Evolutionary conservation across 306 rosid genomes (phyloP), one percentile per base, ranked within the genome.

Genomic region (Castanea sativa): DNA sequence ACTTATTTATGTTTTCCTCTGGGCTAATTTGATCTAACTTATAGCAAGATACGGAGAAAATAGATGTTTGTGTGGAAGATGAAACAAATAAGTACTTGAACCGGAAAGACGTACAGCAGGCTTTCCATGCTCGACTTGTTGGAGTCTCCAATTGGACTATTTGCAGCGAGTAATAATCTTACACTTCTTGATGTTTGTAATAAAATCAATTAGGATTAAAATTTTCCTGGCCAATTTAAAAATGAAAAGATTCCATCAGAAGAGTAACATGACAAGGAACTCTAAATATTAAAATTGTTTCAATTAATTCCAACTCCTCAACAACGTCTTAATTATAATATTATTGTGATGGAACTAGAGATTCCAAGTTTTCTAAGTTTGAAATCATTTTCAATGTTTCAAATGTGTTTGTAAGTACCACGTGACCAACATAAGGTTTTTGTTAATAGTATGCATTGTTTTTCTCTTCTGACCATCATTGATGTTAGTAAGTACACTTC

Each of bases 1-100:
- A 2, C 52, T 38, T 60, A 25, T 5, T 58, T 15, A 45, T 29
- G 45, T 75, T 73, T 4, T 64, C 69, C 43, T 55, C 32, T 11
- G 35, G 27, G 15, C 6, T 20, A 67, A 67, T 84, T 64, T 43
- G 53, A 78, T 21, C 23, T 73, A 19, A 57, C 8, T 20, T 32
- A 56, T n/a, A 87, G 87, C 89, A 85, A 88, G 87, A 81, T 16
- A 73, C 69, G 4, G 89, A 38, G 55, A 85, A 82, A 30, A 51
- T 89, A 83, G 96, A 91, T 83, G 94, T 89, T 21, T 93, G 97
- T 79, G 87, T 88, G 57, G 93, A 86, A 52, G 94, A 93, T 74
- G 85, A 89, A 79, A 85, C 87, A 12, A 13, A 43, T 10, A 35
- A 64, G 5, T 93, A 93, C 69, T 80, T 93, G 78, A 93, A 93